Evolutionary conservation across 169 alveolate species (phyloP).

Genomic region (Amoebophrya sp.): DNA sequence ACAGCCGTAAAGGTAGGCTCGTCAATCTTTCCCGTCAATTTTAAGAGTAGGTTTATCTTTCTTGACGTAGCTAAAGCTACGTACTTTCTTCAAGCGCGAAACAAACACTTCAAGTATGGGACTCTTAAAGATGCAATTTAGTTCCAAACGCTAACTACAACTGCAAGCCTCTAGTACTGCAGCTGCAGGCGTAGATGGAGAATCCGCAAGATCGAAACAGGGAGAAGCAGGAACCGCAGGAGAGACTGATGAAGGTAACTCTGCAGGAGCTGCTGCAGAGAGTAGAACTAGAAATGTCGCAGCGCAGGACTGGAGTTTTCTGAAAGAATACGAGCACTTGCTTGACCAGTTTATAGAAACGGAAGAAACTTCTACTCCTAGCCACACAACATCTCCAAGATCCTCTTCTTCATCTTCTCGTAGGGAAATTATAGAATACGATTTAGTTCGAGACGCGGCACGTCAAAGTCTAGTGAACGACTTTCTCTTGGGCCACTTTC

Average conservation of each 20-base stretch:
- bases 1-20: too few relatives aligned
- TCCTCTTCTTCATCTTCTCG: neutral
- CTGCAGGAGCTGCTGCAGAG: neutral
- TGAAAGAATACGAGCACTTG: neutral
- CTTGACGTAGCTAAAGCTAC: too few relatives aligned
- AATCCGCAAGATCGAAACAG: too few relatives aligned
- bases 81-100: too few relatives aligned
- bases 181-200: too few relatives aligned
- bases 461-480: neutral
- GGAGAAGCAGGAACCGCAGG: too few relatives aligned
- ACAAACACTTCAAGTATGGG: too few relatives aligned
- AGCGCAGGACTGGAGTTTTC: neutral
- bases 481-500: slow-evolving; percentile 11
- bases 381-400: neutral
- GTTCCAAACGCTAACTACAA: too few relatives aligned
- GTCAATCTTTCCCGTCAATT: too few relatives aligned
- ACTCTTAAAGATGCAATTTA: too few relatives aligned
- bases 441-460: neutral
- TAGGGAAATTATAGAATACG: neutral
- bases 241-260: neutral
- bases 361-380: neutral
- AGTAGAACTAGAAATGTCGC: neutral
- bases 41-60: too few relatives aligned
- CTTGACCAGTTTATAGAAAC: neutral
- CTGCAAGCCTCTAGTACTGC: too few relatives aligned